Evolutionary conservation across 2,329 filamentous ascomycete species (phyloP).

Genomic region (Fusarium nurragi): DNA sequence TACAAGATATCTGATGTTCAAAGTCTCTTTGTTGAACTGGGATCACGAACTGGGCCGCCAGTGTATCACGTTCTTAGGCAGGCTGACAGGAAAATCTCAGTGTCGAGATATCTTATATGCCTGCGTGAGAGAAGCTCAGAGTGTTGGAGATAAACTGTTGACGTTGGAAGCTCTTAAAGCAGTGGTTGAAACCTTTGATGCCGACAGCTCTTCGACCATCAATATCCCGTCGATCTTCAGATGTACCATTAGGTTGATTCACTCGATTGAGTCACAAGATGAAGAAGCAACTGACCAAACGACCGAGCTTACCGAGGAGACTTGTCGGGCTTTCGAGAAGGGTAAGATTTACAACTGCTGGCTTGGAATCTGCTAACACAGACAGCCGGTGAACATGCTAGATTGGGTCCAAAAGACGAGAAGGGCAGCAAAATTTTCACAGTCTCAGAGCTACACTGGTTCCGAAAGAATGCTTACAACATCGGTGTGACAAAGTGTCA

Average conservation of each 20-base stretch:
- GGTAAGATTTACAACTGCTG: slow-evolving; percentile 45
- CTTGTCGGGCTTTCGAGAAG: slow-evolving; percentile 62
- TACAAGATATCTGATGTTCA: slow-evolving; percentile 80
- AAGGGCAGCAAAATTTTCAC: slow-evolving; percentile 64
- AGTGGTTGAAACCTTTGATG: slow-evolving; percentile 44
- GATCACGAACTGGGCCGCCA: slow-evolving; percentile 68
- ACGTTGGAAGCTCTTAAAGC: slow-evolving; percentile 55
- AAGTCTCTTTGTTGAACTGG: slow-evolving; percentile 68
- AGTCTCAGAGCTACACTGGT: slow-evolving; percentile 79
- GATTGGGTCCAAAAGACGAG: slow-evolving; percentile 51
- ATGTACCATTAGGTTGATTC: slow-evolving; percentile 63
- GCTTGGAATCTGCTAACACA: slow-evolving; percentile 16
- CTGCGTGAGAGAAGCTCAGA: slow-evolving; percentile 80
- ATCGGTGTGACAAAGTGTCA: slow-evolving; percentile 70
- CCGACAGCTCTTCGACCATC: slow-evolving; percentile 26
- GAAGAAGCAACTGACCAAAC: slow-evolving; percentile 2
- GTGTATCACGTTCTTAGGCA: slow-evolving; percentile 70
- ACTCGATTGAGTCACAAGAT: slow-evolving; percentile 53
- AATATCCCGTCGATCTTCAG: slow-evolving; percentile 53
- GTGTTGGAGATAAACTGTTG: slow-evolving; percentile 68
- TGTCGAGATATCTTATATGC: slow-evolving; percentile 75
- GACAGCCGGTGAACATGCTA: slow-evolving; percentile 43
- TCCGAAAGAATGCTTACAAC: slow-evolving; percentile 84
- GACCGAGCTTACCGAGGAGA: slow-evolving; percentile 53
- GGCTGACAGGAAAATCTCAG: slow-evolving; percentile 58